These are phyloP conservation scores for Curvularia hawaiiensis DNA, from an alignment of 2,329 filamentous ascomycete genomes.

Conservation along the genomic window DNA sequence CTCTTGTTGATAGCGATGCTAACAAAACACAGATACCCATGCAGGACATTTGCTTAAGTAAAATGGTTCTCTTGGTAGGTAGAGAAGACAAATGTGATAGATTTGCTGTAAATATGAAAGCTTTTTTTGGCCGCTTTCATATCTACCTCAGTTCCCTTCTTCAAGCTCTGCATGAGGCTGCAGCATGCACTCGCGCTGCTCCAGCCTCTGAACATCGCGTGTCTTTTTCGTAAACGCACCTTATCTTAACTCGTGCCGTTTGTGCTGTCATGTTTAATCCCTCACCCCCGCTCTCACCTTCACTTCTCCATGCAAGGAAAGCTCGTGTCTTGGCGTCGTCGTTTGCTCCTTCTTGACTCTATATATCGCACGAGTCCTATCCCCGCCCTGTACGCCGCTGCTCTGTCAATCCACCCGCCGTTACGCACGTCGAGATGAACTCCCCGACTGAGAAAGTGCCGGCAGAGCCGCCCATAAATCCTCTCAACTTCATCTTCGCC, in stretches of 20 bases:
- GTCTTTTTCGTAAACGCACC: not conserved
- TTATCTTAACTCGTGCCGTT: not conserved
- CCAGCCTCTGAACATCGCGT: not conserved
- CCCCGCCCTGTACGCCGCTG: conserved; percentile 2
- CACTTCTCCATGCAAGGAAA: conserved; percentile 7
- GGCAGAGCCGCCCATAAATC: conserved; percentile 36
- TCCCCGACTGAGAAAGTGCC: conserved; percentile 14
- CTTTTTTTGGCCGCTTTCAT: conserved; percentile 19
- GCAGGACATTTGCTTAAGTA: conserved; percentile 50
- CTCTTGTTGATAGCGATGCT: conserved; percentile 9
- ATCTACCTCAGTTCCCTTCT: conserved; percentile 3
- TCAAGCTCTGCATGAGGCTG: no score
- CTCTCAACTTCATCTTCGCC: conserved; percentile 55
- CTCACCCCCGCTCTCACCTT: not conserved
- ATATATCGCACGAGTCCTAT: conserved; percentile 4
- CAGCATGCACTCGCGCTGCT: not conserved
- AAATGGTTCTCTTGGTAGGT: not conserved
- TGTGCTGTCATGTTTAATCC: not conserved
- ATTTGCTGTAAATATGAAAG: conserved; percentile 38
- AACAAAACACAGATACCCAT: conserved; percentile 48
- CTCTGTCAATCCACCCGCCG: conserved; percentile 2
- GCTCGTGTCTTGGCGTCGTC: conserved; percentile 26
- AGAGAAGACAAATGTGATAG: conserved; percentile 19
- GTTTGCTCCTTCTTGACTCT: conserved; percentile 20
- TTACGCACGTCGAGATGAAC: conserved; percentile 18